phyloP scores from a whole-genome alignment of 495 filamentous ascomycete genomes.

The Aspergillus bridgeri region DNA sequence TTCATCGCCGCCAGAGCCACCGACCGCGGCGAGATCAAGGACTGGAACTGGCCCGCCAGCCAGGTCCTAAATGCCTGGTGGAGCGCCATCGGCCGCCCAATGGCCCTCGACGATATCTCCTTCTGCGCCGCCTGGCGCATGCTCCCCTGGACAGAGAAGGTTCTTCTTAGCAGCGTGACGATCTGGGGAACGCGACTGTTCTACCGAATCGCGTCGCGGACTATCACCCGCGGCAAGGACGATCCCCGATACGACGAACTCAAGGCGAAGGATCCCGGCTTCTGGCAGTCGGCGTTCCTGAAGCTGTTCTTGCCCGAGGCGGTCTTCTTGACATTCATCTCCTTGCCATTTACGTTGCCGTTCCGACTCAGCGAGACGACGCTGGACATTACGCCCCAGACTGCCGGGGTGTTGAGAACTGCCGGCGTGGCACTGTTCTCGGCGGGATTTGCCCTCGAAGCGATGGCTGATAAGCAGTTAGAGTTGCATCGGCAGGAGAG shows the following conservation, averaged over 20 bases:
- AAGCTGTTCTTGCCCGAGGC: constrained; percentile 25
- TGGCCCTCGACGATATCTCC: constrained; percentile 37
- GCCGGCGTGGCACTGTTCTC: constrained; percentile 52
- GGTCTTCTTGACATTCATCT: constrained; percentile 48
- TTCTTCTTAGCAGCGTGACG: constrained; percentile 50
- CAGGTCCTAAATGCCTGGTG: constrained; percentile 58
- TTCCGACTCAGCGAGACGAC: constrained; percentile 32
- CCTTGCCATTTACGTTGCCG: constrained; percentile 52
- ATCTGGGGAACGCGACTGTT: constrained; percentile 54
- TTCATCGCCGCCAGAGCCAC: constrained; percentile 46
- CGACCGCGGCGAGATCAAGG: constrained; percentile 52
- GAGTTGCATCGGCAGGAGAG: constrained; percentile 33
- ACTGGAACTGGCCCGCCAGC: constrained; percentile 53
- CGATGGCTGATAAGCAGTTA: constrained; percentile 53
- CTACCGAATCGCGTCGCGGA: constrained; percentile 45
- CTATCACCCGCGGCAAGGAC: constrained; percentile 45
- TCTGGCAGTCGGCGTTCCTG: constrained; percentile 52
- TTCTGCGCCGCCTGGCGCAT: constrained; percentile 37
- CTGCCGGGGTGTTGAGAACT: constrained; percentile 29
- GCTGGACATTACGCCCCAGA: constrained; percentile 8
- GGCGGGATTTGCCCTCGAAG: constrained; percentile 51
- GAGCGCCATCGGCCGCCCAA: constrained; percentile 48
- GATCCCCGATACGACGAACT: constrained; percentile 49
- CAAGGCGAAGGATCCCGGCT: constrained; percentile 44
- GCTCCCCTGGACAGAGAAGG: constrained; percentile 47